Evolutionary conservation across 352 stramenopile species (phyloP).

Genomic region (Phytophthora litchii): DNA sequence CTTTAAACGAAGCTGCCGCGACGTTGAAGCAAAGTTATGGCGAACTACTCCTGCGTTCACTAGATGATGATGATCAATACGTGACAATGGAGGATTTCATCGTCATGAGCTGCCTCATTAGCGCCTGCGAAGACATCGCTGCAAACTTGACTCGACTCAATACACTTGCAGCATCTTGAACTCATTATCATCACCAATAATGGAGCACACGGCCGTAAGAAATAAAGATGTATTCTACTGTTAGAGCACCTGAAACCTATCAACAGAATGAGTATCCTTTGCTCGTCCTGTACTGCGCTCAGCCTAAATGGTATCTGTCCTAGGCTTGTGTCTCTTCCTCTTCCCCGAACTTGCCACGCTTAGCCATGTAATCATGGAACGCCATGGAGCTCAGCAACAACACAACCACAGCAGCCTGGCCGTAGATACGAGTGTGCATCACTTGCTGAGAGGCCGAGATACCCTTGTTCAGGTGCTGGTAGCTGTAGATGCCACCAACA

Average conservation of each 20-base stretch:
- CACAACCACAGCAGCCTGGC: conserved; percentile 62
- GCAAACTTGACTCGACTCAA: conserved; percentile 56
- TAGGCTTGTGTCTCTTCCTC: conserved; percentile 20
- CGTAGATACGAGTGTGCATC: conserved; percentile 85
- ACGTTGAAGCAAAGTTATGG: conserved; percentile 57
- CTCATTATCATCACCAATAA: not conserved
- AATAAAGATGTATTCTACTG: conserved; percentile 27
- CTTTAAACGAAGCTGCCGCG: conserved; percentile 51
- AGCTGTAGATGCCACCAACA: conserved; percentile 67
- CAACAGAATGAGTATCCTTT: too few relatives aligned
- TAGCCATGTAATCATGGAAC: conserved; percentile 82
- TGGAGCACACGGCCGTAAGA: conserved; percentile 1
- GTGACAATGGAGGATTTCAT: conserved; percentile 68
- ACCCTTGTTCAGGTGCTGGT: conserved; percentile 65
- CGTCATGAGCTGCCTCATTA: conserved; percentile 74
- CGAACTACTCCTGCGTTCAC: conserved; percentile 42
- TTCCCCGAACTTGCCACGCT: conserved; percentile 64
- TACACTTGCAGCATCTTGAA: conserved; percentile 51
- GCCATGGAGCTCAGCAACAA: conserved; percentile 73
- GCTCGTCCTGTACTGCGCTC: not conserved
- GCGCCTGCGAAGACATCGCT: conserved; percentile 55
- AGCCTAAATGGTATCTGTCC: conserved; percentile 1
- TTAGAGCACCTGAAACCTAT: not conserved
- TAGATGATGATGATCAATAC: conserved; percentile 32
- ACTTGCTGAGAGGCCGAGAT: conserved; percentile 78